phyloP scores from a whole-genome alignment of 1,284 basidiomycete genomes.

The Sphaerobolus stellatus region DNA sequence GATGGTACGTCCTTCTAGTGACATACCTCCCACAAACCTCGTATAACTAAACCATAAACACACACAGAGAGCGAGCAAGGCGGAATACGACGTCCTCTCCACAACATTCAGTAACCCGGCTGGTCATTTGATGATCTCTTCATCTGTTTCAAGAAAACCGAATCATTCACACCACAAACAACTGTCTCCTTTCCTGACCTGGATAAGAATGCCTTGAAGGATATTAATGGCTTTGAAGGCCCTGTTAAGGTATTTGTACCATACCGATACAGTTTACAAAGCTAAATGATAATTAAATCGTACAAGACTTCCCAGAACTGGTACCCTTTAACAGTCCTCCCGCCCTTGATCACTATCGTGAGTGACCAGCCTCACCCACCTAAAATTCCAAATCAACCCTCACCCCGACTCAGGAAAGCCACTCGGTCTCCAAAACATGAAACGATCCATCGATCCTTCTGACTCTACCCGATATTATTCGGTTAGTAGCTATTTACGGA shows the following conservation, averaged over 20 bases:
- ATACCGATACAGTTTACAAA: neutral
- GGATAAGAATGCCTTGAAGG: neutral
- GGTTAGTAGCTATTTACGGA: neutral
- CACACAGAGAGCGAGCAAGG: neutral
- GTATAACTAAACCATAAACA: neutral
- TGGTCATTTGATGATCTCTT: neutral
- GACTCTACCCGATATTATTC: neutral
- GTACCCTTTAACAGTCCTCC: neutral
- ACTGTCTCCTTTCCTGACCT: neutral
- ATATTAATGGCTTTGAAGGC: neutral
- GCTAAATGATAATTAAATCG: neutral
- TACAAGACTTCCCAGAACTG: neutral
- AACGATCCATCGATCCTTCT: neutral
- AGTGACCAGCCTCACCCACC: too few relatives aligned
- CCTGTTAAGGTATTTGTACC: neutral
- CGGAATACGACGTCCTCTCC: neutral
- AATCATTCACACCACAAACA: neutral
- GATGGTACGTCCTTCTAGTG: neutral
- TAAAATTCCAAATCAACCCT: neutral
- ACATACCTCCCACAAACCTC: too few relatives aligned
- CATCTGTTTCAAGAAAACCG: neutral
- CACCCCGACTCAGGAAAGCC: neutral
- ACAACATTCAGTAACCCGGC: neutral
- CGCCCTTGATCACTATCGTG: neutral
- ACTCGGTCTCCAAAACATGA: neutral